Evolutionary conservation across 2,329 filamentous ascomycete species (phyloP).

Genomic region (Sphaerulina musiva): DNA sequence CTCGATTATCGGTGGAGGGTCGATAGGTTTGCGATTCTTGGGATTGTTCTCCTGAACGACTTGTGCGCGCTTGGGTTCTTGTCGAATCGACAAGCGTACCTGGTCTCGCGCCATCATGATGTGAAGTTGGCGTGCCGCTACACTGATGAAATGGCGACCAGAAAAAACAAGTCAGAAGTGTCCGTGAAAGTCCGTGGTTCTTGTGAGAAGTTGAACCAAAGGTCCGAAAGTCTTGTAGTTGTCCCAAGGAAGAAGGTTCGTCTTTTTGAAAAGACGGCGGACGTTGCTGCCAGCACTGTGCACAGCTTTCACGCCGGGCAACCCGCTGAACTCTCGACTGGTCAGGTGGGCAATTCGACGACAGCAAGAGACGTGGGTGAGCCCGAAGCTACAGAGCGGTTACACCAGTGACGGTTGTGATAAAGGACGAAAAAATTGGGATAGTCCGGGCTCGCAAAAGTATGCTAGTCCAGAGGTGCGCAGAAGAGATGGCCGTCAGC

Average conservation of each 20-base stretch:
- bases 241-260: neutral
- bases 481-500: slow-evolving; percentile 10
- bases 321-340: neutral
- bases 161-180: neutral
- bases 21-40: slow-evolving; percentile 65
- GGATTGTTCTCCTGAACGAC: slow-evolving; percentile 25
- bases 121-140: slow-evolving; percentile 41
- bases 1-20: slow-evolving; percentile 79
- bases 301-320: neutral
- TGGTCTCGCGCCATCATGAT: slow-evolving; percentile 22
- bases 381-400: neutral
- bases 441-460: slow-evolving; percentile 2
- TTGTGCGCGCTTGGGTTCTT: slow-evolving; percentile 21
- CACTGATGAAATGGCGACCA: slow-evolving; percentile 1
- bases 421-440: neutral
- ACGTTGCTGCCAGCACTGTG: slow-evolving; percentile 8
- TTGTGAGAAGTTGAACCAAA: slow-evolving; percentile 8
- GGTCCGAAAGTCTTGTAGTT: neutral
- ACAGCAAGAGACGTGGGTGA: neutral
- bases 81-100: slow-evolving; percentile 17
- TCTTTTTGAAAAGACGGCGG: neutral
- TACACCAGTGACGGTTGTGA: slow-evolving; percentile 3
- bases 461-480: neutral
- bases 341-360: neutral
- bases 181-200: neutral